Conservation (phyloP, 169 alveolate genomes). For the Plasmodium yoelii region DNA sequence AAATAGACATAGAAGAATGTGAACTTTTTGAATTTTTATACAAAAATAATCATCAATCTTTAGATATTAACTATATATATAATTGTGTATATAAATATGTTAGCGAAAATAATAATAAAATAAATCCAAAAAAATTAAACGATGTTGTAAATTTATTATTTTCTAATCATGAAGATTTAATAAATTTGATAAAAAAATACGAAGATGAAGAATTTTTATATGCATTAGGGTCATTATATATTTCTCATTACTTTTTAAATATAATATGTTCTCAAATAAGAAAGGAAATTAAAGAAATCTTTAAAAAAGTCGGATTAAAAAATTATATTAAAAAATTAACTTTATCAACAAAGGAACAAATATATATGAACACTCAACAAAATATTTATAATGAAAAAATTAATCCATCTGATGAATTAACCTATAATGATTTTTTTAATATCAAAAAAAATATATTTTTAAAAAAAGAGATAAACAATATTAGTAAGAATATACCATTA, state of each 20-base stretch:
- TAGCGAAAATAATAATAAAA: neutral
- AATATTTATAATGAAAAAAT: constrained; percentile 46
- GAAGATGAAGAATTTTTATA: constrained; percentile 50
- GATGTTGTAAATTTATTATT: constrained; percentile 21
- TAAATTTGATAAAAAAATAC: constrained; percentile 10
- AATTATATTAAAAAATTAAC: constrained; percentile 14
- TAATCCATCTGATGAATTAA: constrained; percentile 21
- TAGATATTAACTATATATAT: neutral
- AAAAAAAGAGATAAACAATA: constrained; percentile 12
- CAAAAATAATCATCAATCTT: neutral
- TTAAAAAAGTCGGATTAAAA: constrained; percentile 31
- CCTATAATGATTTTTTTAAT: constrained; percentile 16
- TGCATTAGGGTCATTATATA: constrained; percentile 28
- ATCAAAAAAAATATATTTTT: constrained; percentile 21
- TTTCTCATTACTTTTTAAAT: constrained; percentile 63
- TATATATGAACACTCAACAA: constrained; percentile 49
- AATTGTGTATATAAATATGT: constrained; percentile 3
- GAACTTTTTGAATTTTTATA: no score
- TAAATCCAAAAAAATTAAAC: neutral
- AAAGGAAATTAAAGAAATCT: constrained; percentile 54
- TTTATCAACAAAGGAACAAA: constrained; percentile 27
- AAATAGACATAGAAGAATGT: neutral
- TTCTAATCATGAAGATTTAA: constrained; percentile 8
- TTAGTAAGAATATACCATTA: constrained; percentile 38
- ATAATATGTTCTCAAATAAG: constrained; percentile 51